Evolutionary conservation across 345 rosid genomes (phyloP), one percentile per base, ranked within the genome.

Genomic region (Gossypium rotundifolium): DNA sequence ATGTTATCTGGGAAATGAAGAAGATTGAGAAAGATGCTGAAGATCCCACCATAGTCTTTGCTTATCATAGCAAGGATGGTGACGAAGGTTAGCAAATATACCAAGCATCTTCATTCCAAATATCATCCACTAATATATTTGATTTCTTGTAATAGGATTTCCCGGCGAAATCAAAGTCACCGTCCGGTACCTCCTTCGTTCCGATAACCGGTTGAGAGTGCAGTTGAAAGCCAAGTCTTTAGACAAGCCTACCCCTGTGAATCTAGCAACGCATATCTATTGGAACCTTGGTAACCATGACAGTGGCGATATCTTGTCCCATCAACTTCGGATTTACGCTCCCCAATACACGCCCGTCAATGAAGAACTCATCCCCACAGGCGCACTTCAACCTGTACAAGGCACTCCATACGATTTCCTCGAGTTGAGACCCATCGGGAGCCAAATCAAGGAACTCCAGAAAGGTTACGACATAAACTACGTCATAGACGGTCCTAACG

Each of bases 401-500:
- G 93, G 89, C 59, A 85, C 97, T 0, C 87, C 98, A 2, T 93
- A 81, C 22, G 96, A 93, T 75, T 94, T 91, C 86, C 87, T 75
- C 45, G 9, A 78, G 46, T 72, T 89, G 1, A 90, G 69, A 7
- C 40, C 61, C 7, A 88, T 93, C 14, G 90, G 90, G 0, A 78
- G 85, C 78, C 75, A 33, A 72, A 76, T 94, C 76, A 63, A 83
- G 0, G 81, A 89, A 65, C 38, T 90, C 1, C 81, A 89, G 2
- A 52, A 42, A 2, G 99, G 98, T 4, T 95, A 91, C 75, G 98
- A 95, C 81, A 90, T 93, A 20, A 95, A 93, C 70, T 90, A 91
- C 48, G 90, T 82, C 16, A 76, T 93, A 1, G 85, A 95, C 0
- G 84, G 81, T 0, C 48, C 68, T 1, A 64, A 57, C 14, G 75